These are phyloP conservation scores for Ilex aquifolium DNA, from an alignment of 257 asterid genomes.

Conservation along the genomic window DNA sequence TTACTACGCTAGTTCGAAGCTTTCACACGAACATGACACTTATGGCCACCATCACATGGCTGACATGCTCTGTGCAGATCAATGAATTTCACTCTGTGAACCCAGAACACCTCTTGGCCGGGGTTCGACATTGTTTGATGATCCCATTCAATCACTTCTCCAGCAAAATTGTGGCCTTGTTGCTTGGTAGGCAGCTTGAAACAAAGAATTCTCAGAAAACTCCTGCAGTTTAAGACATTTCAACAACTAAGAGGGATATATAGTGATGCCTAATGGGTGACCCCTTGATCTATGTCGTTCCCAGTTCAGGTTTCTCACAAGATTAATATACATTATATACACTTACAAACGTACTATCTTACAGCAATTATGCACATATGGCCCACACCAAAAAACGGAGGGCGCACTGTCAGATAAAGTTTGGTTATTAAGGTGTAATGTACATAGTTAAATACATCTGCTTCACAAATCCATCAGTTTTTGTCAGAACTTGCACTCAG, in stretches of 20 bases:
- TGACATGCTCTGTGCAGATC: constrained; percentile 32
- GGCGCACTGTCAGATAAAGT: too few relatives aligned
- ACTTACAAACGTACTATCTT: background rate
- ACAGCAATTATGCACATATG: too few relatives aligned
- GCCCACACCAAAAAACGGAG: too few relatives aligned
- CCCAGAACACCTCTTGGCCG: constrained; percentile 4
- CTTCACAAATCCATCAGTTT: too few relatives aligned
- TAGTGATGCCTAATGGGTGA: background rate
- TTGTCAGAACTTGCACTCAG: too few relatives aligned
- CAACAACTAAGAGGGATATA: background rate
- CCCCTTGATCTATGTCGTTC: too few relatives aligned
- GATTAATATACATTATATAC: background rate
- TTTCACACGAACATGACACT: constrained; percentile 18
- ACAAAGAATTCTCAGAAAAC: constrained; percentile 25
- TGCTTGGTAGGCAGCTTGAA: constrained; percentile 34
- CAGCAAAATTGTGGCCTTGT: constrained; percentile 7
- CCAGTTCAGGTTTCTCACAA: too few relatives aligned
- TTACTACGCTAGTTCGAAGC: constrained; percentile 17
- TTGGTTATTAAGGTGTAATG: too few relatives aligned
- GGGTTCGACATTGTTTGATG: constrained; percentile 28
- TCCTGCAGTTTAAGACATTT: constrained; percentile 20
- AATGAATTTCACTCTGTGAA: constrained; percentile 20
- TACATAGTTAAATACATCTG: too few relatives aligned
- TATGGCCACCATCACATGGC: constrained; percentile 13
- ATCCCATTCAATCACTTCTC: constrained; percentile 17